Conservation (phyloP, 108 stramenopile species). For the Cyclostephanos tholiformis region DNA sequence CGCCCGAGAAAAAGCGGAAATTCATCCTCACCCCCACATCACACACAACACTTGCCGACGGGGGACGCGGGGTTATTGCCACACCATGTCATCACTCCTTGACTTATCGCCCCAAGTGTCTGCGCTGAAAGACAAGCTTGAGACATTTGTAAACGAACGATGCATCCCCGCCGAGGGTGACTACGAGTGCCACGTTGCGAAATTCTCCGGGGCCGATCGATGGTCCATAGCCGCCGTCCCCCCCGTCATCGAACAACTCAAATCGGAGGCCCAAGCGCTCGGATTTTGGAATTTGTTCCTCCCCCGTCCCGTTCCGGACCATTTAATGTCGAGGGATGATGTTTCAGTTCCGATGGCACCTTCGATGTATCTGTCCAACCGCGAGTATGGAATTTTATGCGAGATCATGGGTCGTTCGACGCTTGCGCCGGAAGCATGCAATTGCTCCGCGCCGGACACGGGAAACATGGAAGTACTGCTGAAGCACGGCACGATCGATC, state of each 20-base stretch:
- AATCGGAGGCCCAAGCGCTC: constrained; percentile 63
- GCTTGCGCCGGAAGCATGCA: constrained; percentile 92
- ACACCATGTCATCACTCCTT: constrained; percentile 20
- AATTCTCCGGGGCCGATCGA: constrained; percentile 58
- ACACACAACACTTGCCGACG: neutral
- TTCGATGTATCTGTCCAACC: constrained; percentile 56
- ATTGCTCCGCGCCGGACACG: constrained; percentile 96
- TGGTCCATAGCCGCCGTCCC: constrained; percentile 76
- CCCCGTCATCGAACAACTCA: constrained; percentile 63
- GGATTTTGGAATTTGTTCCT: constrained; percentile 93
- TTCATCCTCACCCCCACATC: too few relatives aligned
- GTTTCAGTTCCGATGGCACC: constrained; percentile 42
- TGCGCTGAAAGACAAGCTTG: constrained; percentile 60
- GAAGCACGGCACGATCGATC: constrained; percentile 81
- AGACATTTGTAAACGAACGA: constrained; percentile 70
- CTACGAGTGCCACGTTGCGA: constrained; percentile 63
- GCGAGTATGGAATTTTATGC: constrained; percentile 85
- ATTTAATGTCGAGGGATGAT: constrained; percentile 25
- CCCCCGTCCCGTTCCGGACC: constrained; percentile 54
- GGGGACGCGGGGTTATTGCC: too few relatives aligned
- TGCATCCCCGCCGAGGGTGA: constrained; percentile 84
- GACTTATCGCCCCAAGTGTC: constrained; percentile 14
- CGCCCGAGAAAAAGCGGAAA: neutral
- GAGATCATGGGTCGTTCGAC: constrained; percentile 90
- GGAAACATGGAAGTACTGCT: constrained; percentile 98